Conservation (phyloP, 2,329 filamentous ascomycete genomes). For the Colletotrichum gigasporum region DNA sequence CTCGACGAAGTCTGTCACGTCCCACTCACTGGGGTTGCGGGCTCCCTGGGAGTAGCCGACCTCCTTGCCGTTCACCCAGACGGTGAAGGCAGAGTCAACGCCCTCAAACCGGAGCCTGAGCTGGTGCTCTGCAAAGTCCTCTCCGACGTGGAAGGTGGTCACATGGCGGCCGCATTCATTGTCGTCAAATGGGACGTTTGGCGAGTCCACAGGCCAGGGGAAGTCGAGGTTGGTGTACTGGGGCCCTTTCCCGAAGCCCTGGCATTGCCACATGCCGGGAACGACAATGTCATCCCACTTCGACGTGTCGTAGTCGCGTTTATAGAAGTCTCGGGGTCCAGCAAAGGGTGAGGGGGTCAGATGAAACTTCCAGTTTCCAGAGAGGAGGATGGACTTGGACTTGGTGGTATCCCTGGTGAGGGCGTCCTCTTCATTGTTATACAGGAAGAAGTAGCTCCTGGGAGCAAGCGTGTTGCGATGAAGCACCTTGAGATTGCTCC, state of each 20-base stretch:
- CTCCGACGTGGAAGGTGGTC: slow-evolving; percentile 62
- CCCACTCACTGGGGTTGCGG: slow-evolving; percentile 78
- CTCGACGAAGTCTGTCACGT: slow-evolving; percentile 65
- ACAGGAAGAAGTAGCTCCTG: slow-evolving; percentile 64
- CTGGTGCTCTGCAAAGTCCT: slow-evolving; percentile 58
- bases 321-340: slow-evolving; percentile 53
- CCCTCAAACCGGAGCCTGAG: slow-evolving; percentile 78
- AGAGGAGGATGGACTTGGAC: slow-evolving; percentile 54
- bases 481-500: slow-evolving; percentile 67
- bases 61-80: slow-evolving; percentile 74
- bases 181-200: slow-evolving; percentile 70
- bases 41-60: slow-evolving; percentile 79
- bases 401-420: slow-evolving; percentile 50
- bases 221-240: slow-evolving; percentile 77
- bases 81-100: slow-evolving; percentile 76
- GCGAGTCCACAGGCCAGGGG: slow-evolving; percentile 74
- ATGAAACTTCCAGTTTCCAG: slow-evolving; percentile 65
- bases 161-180: slow-evolving; percentile 73
- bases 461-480: slow-evolving; percentile 66
- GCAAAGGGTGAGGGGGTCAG: slow-evolving; percentile 55
- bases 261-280: slow-evolving; percentile 76
- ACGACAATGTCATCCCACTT: slow-evolving; percentile 65
- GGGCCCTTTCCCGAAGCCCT: slow-evolving; percentile 70
- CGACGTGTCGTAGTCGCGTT: slow-evolving; percentile 45
- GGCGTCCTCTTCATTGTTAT: slow-evolving; percentile 57